Percentiles rank a stretch among this genome's conserved stretches.
Evolutionary conservation across 2,329 filamentous ascomycete species (phyloP).

Genomic region (Hymenoscyphus albidus): DNA sequence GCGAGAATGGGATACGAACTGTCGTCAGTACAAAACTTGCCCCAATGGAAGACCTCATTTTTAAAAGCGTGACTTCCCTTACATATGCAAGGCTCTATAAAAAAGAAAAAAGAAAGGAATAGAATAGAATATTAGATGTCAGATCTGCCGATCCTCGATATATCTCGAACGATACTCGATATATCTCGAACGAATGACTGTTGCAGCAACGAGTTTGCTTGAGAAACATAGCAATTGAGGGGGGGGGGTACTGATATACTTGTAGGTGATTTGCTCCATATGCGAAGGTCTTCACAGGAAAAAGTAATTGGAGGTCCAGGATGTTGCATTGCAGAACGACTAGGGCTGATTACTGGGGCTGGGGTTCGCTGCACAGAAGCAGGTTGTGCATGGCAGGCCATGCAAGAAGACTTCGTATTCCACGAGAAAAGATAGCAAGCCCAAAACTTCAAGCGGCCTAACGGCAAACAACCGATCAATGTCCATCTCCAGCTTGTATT

Average conservation of each 20-base stretch:
- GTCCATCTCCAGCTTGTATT: background rate
- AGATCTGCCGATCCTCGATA: background rate
- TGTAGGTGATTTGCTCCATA: background rate
- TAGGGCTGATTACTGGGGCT: constrained; percentile 14
- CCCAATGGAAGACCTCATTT: constrained; percentile 4
- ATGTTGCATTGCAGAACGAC: constrained; percentile 7
- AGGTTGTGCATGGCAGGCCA: constrained; percentile 1
- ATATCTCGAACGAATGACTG: constrained; percentile 8
- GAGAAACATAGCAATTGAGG: background rate
- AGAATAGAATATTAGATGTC: background rate
- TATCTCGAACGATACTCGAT: constrained; percentile 5
- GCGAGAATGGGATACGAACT: constrained; percentile 5
- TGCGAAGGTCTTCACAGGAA: background rate
- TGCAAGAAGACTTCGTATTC: constrained; percentile 9
- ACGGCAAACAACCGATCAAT: background rate
- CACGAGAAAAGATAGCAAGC: background rate
- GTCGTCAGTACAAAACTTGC: constrained; percentile 4
- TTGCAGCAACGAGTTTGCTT: background rate
- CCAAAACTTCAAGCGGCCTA: background rate
- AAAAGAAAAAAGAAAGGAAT: background rate
- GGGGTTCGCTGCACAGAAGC: constrained; percentile 9
- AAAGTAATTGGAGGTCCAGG: background rate
- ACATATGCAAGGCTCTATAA: background rate
- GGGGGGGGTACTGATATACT: constrained; percentile 2
- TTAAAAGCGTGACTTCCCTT: constrained; percentile 5